These are phyloP conservation scores for Leccinum aurantiacum DNA, from an alignment of 768 basidiomycete species.

Conservation along the genomic window DNA sequence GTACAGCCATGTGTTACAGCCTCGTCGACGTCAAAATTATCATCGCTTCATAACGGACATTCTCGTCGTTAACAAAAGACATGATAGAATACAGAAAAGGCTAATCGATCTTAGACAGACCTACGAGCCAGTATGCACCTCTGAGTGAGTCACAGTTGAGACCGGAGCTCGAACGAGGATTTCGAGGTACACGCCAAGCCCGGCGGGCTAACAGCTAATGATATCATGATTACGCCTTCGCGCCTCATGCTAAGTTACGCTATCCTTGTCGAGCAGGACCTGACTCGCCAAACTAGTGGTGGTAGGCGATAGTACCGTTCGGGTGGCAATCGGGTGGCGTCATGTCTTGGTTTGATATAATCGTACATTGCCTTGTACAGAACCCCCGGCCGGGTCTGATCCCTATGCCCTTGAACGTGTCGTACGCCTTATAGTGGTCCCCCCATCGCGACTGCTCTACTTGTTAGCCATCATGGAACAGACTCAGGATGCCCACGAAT, in stretches of 20 bases:
- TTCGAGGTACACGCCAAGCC: no score
- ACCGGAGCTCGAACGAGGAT: no score
- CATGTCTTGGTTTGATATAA: not conserved
- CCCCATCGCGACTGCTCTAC: not conserved
- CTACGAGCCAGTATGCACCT: no score
- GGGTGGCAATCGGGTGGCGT: not conserved
- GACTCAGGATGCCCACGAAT: conserved; percentile 46
- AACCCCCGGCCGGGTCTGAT: not conserved
- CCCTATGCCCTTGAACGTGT: conserved; percentile 6
- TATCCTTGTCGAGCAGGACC: not conserved
- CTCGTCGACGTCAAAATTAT: no score
- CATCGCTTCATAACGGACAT: no score
- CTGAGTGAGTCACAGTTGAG: no score
- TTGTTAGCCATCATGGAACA: conserved; percentile 28
- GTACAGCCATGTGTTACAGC: not conserved
- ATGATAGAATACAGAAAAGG: no score
- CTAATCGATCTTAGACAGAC: no score
- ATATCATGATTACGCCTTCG: no score
- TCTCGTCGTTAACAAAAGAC: no score
- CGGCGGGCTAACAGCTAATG: no score
- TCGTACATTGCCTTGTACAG: not conserved
- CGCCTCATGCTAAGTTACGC: no score
- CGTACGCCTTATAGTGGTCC: not conserved
- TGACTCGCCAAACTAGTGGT: not conserved
- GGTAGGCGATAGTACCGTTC: not conserved